Evolutionary conservation across 495 filamentous ascomycete species (phyloP), one percentile per base, ranked within the genome.

Genomic region (Podospora pseudoanserina): DNA sequence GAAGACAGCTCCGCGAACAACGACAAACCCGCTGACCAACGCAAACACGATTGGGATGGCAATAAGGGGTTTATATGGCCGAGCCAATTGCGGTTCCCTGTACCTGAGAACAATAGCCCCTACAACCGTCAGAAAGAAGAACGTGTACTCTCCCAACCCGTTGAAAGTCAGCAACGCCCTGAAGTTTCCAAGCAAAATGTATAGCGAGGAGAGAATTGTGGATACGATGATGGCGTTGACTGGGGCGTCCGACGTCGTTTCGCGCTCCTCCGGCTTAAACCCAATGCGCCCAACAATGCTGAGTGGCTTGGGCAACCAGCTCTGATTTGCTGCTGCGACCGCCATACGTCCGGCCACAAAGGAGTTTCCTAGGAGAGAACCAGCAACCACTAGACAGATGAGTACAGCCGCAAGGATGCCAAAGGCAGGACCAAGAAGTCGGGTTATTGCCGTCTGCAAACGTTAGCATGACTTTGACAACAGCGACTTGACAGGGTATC

Each of bases 261-360:
- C 27, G 53, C 70, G 72, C 26, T 66, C 20, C 19, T 65, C 49
- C 18, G 55, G 66, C 26, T 26, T 56, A 16, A 9, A 15, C 3
- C 78, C 78, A 0, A 83, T 39, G 15, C 71, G 71, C 16, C 85
- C 84, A 19, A 86, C 75, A 0, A 74, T 70, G 11, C 77, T 75
- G 54, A 86, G 80, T 0, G 78, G 30, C 2, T 71, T 71, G 15
- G 86, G 86, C 6, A 88, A 75, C 80, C 83, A 87, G 53, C 77
- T 74, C 70, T 78, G 80, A 57, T 84, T 82, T 4, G 84, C 82
- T 11, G 86, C 86, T 4, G 86, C 84, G 0, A 86, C 83, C 0
- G 83, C 79, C 81, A 88, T 84, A 6, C 86, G 82, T 23, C 86
- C 82, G 1, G 80, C 81, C 15, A 86, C 83, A 71, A 88, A 87